Evolutionary conservation across 179 eudicot species (phyloP), one percentile per base, ranked within the genome.

Genomic region (Beta corolliflora): DNA sequence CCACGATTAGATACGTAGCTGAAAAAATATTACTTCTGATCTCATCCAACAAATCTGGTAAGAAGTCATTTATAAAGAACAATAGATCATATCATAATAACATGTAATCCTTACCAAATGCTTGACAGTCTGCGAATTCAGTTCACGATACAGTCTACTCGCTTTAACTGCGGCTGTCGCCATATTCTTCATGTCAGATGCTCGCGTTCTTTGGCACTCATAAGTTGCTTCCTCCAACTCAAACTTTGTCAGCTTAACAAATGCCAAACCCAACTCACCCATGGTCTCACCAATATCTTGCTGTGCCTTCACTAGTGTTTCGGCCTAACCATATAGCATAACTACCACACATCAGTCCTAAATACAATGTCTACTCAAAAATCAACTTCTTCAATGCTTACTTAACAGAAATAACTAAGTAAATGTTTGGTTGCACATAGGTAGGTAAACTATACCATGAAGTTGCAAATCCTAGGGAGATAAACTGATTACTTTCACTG

Each of bases 91-190:
- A 50, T 44, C 55, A 55, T 73, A 48, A 73, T 25, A 60, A 16
- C 56, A 81, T 44, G 50, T 46, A 73, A 81, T 23, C 15, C 72
- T 86, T 93, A 96, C 99, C 93, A 96, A 86, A 85, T 96, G 93
- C 84, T 91, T 91, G 81, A 94, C 98, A 6, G 93, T 91, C 73
- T 96, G 94, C 41, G 97, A 88, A 89, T 92, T 94, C 83, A 94
- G 83, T 79, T 88, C 98, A 71, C 98, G 90, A 77, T 91, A 89
- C 18, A 91, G 83, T 79, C 99, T 90, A 86, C 98, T 92, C 45
- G 93, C 96, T 93, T 94, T 96, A 74, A 93, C 94, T 52, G 98
- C 82, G 46, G 97, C 88, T 53, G 98, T 96, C 3, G 98, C 99
- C 79, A 89, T 87, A 84, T 79, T 92, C 88, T 90, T 92, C 93